Percentiles rank a stretch among this genome's conserved stretches.
These are phyloP conservation scores for Vaccinium darrowii DNA, from an alignment of 148 eudicot species.

Conservation along the genomic window DNA sequence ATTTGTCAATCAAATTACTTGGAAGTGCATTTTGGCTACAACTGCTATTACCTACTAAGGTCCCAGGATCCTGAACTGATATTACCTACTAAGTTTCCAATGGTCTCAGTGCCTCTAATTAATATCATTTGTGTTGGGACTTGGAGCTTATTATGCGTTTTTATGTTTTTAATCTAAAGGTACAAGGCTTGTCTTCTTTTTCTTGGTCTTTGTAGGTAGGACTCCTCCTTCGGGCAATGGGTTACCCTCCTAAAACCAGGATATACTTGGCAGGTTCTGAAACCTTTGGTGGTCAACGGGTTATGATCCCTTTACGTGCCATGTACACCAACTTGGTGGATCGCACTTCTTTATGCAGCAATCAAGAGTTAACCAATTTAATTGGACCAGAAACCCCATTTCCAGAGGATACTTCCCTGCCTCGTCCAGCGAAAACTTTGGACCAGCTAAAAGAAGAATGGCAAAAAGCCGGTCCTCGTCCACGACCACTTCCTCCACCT, in stretches of 20 bases:
- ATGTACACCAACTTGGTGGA: constrained; percentile 87
- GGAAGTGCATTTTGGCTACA: neutral
- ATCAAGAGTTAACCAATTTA: constrained; percentile 58
- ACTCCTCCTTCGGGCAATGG: constrained; percentile 84
- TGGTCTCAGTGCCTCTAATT: neutral
- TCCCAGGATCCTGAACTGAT: neutral
- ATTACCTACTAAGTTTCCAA: neutral
- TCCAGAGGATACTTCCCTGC: constrained; percentile 35
- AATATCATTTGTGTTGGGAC: neutral
- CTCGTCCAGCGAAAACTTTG: constrained; percentile 56
- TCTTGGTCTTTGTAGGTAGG: constrained; percentile 63
- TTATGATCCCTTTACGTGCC: constrained; percentile 85
- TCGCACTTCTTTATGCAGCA: constrained; percentile 80
- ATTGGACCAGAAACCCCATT: constrained; percentile 70
- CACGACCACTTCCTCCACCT: constrained; percentile 97
- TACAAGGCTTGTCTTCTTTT: constrained; percentile 13
- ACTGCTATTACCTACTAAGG: neutral
- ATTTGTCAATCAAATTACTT: neutral
- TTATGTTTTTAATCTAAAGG: neutral
- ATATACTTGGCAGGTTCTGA: constrained; percentile 90
- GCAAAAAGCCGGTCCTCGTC: constrained; percentile 96
- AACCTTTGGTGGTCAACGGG: constrained; percentile 91
- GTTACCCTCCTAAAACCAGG: constrained; percentile 87
- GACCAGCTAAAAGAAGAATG: constrained; percentile 68
- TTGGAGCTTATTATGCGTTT: constrained; percentile 5